A percentile compares a stretch with the other conserved stretches of the same genome.
Conservation (phyloP, 1,284 basidiomycete genomes). For the Flammula alnicola region DNA sequence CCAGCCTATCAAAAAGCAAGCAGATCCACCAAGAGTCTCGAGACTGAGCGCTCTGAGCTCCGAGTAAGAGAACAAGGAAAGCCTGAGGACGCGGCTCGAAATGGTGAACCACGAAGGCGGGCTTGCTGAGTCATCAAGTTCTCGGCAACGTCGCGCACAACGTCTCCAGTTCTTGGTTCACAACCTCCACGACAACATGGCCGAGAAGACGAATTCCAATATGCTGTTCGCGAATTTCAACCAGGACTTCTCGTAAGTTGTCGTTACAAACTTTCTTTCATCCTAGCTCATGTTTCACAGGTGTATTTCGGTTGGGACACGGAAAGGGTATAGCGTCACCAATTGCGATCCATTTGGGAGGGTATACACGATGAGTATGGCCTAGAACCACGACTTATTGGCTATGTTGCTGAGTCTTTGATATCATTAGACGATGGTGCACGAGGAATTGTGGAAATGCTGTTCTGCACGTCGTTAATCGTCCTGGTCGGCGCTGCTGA, state of each 20-base stretch:
- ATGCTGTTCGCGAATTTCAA: slow-evolving; percentile 90
- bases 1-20: too few species aligned
- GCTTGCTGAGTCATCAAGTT: too few species aligned
- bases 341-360: slow-evolving; percentile 98
- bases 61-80: too few species aligned
- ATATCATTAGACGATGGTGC: slow-evolving; percentile 79
- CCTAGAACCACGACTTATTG: slow-evolving; percentile 22
- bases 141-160: too few species aligned
- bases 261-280: background rate
- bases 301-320: slow-evolving; percentile 93
- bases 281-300: slow-evolving; percentile 38
- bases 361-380: slow-evolving; percentile 91
- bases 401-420: background rate
- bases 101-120: too few species aligned
- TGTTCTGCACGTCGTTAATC: slow-evolving; percentile 98
- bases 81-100: too few species aligned
- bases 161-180: too few species aligned
- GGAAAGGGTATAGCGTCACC: slow-evolving; percentile 95
- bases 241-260: slow-evolving; percentile 84
- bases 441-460: slow-evolving; percentile 96
- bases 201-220: slow-evolving; percentile 42
- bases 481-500: slow-evolving; percentile 96
- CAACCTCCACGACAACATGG: too few species aligned
- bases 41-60: too few species aligned
- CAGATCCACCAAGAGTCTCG: too few species aligned